phyloP scores from a whole-genome alignment of 2,329 filamentous ascomycete species.

The Taxawa tesnikishii region DNA sequence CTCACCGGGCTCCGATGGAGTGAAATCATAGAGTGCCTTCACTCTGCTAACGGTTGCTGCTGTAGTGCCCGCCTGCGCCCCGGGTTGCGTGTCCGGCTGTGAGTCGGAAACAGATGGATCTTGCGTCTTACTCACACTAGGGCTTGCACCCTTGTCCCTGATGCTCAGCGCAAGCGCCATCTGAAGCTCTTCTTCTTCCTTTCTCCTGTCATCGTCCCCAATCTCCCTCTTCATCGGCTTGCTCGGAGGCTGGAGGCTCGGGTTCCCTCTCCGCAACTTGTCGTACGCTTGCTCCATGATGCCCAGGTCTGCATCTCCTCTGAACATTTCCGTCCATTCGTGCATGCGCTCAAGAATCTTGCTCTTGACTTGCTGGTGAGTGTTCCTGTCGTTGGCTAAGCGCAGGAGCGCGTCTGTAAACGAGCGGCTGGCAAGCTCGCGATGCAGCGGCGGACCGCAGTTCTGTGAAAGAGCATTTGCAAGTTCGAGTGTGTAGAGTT shows the following conservation, averaged over 20 bases:
- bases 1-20: constrained; percentile 85
- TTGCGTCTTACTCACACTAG: constrained; percentile 13
- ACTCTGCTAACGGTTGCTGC: constrained; percentile 94
- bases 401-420: constrained; percentile 90
- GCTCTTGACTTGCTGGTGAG: constrained; percentile 88
- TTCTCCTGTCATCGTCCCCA: constrained; percentile 77
- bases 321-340: constrained; percentile 93
- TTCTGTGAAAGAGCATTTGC: constrained; percentile 88
- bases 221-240: constrained; percentile 89
- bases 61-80: constrained; percentile 60
- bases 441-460: constrained; percentile 75
- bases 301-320: constrained; percentile 75
- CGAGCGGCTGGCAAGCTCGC: constrained; percentile 78
- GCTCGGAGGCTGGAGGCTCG: constrained; percentile 78
- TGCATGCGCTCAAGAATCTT: constrained; percentile 96
- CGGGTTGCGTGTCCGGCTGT: constrained; percentile 24
- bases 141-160: constrained; percentile 56
- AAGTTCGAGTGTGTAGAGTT: constrained; percentile 89
- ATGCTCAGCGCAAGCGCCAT: constrained; percentile 89
- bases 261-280: constrained; percentile 65
- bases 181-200: constrained; percentile 94
- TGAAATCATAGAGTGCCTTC: constrained; percentile 86
- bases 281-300: constrained; percentile 96
- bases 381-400: constrained; percentile 84
- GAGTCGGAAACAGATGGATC: constrained; percentile 4